Evolutionary conservation across 805 yeast species (phyloP).

Genomic region (Kazachstania viticola): DNA sequence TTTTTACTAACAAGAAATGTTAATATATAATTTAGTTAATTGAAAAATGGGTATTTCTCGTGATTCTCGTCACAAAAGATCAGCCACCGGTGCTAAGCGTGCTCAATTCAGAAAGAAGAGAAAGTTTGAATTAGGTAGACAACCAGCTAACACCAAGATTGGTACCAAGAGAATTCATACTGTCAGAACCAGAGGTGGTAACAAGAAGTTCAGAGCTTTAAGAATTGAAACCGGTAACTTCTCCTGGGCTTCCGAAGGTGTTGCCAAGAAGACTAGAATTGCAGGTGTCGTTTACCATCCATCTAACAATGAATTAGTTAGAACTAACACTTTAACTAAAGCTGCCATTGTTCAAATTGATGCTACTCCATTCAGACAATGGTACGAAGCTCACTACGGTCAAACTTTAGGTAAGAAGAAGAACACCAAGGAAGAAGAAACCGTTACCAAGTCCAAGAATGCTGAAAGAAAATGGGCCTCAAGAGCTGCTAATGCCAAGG

Average conservation of each 20-base stretch:
- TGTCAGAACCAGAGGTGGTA: slow-evolving; percentile 99
- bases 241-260: slow-evolving; percentile 99
- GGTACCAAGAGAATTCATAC: slow-evolving; percentile 98
- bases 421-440: slow-evolving; percentile 45
- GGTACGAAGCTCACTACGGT: slow-evolving; percentile 99
- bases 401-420: slow-evolving; percentile 80
- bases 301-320: slow-evolving; percentile 98
- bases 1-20: slow-evolving; percentile 10
- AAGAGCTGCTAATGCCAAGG: slow-evolving; percentile 74
- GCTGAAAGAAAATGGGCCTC: slow-evolving; percentile 88
- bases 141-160: slow-evolving; percentile 98
- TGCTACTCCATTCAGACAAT: slow-evolving; percentile 99
- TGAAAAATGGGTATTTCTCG: slow-evolving; percentile 98
- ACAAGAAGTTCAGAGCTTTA: slow-evolving; percentile 98
- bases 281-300: slow-evolving; percentile 98
- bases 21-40: too few species aligned
- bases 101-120: slow-evolving; percentile 99
- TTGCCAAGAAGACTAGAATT: slow-evolving; percentile 97
- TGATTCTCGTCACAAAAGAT: slow-evolving; percentile 99
- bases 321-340: slow-evolving; percentile 99
- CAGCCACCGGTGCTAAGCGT: slow-evolving; percentile 99
- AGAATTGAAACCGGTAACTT: slow-evolving; percentile 99
- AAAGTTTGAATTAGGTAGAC: slow-evolving; percentile 99
- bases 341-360: slow-evolving; percentile 98
- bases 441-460: slow-evolving; percentile 57